A percentile compares a stretch with the other conserved stretches of the same genome.
Conservation (phyloP, 352 stramenopile species). For the Globisporangium acanthophoron region DNA sequence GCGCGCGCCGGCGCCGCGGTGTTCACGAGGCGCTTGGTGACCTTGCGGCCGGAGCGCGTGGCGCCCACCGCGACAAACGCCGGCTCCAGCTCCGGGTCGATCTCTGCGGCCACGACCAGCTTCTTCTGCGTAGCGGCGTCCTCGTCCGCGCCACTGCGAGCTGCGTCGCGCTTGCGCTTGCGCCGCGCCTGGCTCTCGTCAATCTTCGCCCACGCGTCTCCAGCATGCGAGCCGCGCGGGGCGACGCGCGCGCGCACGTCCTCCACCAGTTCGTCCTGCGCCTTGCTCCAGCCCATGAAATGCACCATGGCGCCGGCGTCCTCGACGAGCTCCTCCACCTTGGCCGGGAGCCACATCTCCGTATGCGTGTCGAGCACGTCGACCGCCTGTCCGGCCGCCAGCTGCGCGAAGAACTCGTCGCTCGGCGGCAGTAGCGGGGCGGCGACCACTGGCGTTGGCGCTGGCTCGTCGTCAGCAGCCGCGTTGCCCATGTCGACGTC, state of each 20-base stretch:
- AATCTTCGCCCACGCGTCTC: constrained; percentile 31
- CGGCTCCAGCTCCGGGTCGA: constrained; percentile 9
- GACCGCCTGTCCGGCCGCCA: constrained; percentile 36
- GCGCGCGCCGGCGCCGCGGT: constrained; percentile 21
- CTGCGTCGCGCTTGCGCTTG: constrained; percentile 14
- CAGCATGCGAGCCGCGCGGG: constrained; percentile 28
- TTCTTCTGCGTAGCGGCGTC: background rate
- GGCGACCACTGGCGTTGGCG: background rate
- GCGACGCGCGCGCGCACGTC: constrained; percentile 30
- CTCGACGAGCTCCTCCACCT: constrained; percentile 28
- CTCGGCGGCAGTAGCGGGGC: background rate
- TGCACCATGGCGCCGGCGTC: constrained; percentile 36
- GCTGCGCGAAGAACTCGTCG: constrained; percentile 8
- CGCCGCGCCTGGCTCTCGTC: constrained; percentile 44
- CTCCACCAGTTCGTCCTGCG: constrained; percentile 45
- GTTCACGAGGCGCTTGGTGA: constrained; percentile 58
- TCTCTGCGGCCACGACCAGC: background rate
- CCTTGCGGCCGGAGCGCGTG: constrained; percentile 56
- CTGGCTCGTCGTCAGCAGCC: background rate
- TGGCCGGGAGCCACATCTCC: constrained; percentile 54
- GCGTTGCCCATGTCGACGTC: constrained; percentile 5
- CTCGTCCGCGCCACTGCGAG: constrained; percentile 14
- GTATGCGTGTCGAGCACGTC: constrained; percentile 53
- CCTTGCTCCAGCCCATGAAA: constrained; percentile 66
- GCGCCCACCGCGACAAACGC: constrained; percentile 55